Percentiles rank a stretch among this genome's conserved stretches.
phyloP scores from a whole-genome alignment of 2,329 filamentous ascomycete genomes.

The Alternaria sp. region DNA sequence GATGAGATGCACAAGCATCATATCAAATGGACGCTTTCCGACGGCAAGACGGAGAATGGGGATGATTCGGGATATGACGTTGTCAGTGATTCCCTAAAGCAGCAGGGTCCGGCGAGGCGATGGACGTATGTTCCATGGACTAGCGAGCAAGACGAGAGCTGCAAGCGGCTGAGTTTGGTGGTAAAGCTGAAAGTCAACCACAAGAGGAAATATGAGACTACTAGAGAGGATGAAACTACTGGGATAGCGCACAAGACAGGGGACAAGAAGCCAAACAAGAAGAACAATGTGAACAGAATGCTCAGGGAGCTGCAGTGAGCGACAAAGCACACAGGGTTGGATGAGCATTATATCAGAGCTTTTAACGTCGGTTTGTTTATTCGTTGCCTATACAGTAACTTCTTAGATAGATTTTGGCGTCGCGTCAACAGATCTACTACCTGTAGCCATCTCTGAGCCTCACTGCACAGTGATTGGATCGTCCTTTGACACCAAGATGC shows the following conservation, averaged over 20 bases:
- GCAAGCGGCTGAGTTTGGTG: conserved; percentile 11
- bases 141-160: conserved; percentile 35
- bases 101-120: conserved; percentile 20
- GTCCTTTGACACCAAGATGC: conserved; percentile 51
- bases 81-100: conserved; percentile 4
- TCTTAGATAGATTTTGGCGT: neutral
- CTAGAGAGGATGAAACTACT: neutral
- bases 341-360: neutral
- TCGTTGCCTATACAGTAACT: neutral
- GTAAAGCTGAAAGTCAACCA: conserved; percentile 20
- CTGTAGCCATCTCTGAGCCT: neutral
- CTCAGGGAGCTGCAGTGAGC: neutral
- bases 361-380: neutral
- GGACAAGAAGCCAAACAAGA: neutral
- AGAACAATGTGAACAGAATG: neutral
- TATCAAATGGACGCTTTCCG: conserved; percentile 19
- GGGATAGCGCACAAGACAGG: neutral
- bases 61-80: conserved; percentile 4
- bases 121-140: conserved; percentile 47
- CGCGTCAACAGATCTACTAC: neutral
- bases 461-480: neutral
- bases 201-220: neutral
- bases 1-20: conserved; percentile 8
- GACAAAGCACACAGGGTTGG: neutral
- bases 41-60: conserved; percentile 14